Base-by-base conservation (phyloP, 768 basidiomycete genomes). In the Tulasnella sp. region DNA sequence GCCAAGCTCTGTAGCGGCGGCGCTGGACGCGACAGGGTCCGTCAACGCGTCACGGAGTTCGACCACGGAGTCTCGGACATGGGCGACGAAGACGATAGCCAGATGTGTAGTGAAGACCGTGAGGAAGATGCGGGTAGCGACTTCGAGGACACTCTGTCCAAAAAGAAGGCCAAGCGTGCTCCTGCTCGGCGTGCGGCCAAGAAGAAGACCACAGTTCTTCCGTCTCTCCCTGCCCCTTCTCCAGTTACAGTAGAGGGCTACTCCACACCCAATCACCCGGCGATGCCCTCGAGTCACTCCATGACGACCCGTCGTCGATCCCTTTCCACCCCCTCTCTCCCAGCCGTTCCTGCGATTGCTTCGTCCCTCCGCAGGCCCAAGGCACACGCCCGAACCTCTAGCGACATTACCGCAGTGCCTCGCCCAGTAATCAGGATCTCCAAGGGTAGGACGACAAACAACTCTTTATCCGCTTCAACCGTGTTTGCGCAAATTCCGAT, bases 71-170 rank as follows among this genome's bases (percentile, higher is more conserved):
- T 69, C 16, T 40, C 37, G 54, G 77, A 34, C n/a, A 0, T 64
- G 9, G 20, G 12, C 9, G 64, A 64, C 41, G 34, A 40, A 3
- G 58, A 72, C n/a, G 58, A 41, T 54, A 64, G 54, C 40, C 14
- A 28, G 20, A 54, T 58, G 28, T 4, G 34, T 24, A 24, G 22
- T 54, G 34, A 22, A 16, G 54, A 44, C 28, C 37, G 22, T 42
- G 44, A 72, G 24, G 54, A 7, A 24, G 80, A 77, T 41, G 76
- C 28, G 46, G 69, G 44, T 18, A 81, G 80, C 31, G 80, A 81
- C 58, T 46, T 34, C 31, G 76, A 81, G 48, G 80, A 81, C 31
- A 73, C 40, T 31, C 40, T 44, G 31, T 42, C 76, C 11, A 77
- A 77, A 34, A 64, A 18, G 58, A 64, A 34, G 41, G 77, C 58